Conservation (phyloP, 148 eudicot genomes). For the Drosera capensis region DNA sequence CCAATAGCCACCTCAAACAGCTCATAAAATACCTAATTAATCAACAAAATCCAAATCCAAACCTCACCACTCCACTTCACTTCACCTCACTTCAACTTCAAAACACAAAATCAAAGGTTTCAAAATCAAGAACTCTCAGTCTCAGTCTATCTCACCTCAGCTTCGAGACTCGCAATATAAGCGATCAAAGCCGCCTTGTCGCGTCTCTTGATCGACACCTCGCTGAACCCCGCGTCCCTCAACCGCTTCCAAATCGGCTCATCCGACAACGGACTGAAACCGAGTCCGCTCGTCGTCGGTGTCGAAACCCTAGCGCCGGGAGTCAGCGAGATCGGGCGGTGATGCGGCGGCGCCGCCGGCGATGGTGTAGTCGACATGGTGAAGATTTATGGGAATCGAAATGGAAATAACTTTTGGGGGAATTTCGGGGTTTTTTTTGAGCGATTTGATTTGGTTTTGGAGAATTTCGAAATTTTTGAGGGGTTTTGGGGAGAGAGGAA, state of each 20-base stretch:
- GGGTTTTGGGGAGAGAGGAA: too few relatives aligned
- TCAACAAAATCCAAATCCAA: too few relatives aligned
- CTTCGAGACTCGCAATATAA: constrained; percentile 80
- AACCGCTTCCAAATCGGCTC: constrained; percentile 65
- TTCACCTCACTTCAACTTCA: too few relatives aligned
- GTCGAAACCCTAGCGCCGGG: constrained; percentile 38
- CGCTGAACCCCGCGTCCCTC: constrained; percentile 61
- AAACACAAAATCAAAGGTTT: constrained; percentile 1
- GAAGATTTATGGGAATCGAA: not conserved
- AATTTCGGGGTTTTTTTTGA: not conserved
- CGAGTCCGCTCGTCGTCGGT: constrained; percentile 6
- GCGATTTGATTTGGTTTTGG: not conserved
- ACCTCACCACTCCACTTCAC: too few relatives aligned
- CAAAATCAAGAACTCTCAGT: not conserved
- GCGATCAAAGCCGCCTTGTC: constrained; percentile 89
- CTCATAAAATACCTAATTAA: too few relatives aligned
- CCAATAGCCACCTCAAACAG: too few relatives aligned
- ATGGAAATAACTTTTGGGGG: not conserved
- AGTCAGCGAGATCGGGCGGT: constrained; percentile 8
- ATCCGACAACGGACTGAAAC: constrained; percentile 31
- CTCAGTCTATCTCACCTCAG: constrained; percentile 33
- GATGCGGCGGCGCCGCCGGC: constrained; percentile 16
- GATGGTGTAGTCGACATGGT: constrained; percentile 49
- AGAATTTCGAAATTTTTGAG: not conserved
- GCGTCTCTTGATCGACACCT: constrained; percentile 69